A percentile compares a stretch with the other conserved stretches of the same genome.
phyloP scores from a whole-genome alignment of 345 rosid species.

The Boechera retrofracta region DNA sequence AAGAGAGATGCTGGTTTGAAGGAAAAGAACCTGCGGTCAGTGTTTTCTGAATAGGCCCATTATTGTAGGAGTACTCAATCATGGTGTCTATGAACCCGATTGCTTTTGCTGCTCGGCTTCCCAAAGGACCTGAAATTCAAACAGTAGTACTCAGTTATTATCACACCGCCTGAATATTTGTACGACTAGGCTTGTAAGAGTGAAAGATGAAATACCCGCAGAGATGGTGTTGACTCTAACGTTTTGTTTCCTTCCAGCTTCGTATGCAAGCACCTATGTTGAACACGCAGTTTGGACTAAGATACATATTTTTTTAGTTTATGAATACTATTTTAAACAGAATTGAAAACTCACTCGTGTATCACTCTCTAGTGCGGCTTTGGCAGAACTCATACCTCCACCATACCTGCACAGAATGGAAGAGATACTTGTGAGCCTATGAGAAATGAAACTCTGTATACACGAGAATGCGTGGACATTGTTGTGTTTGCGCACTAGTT shows the following conservation, averaged over 20 bases:
- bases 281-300: conserved; percentile 9
- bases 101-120: conserved; percentile 91
- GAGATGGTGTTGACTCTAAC: conserved; percentile 90
- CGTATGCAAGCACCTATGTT: conserved; percentile 80
- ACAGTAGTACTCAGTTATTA: not conserved
- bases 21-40: conserved; percentile 70
- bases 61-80: conserved; percentile 82
- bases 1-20: not conserved
- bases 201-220: conserved; percentile 57
- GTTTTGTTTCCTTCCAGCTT: conserved; percentile 85
- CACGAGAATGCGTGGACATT: not conserved
- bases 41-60: conserved; percentile 90
- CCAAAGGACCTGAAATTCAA: conserved; percentile 64
- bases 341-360: conserved; percentile 58
- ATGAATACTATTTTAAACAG: not conserved
- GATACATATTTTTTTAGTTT: not conserved
- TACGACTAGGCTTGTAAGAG: not conserved
- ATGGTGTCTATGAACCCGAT: conserved; percentile 84
- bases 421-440: conserved; percentile 9
- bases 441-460: conserved; percentile 2
- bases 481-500: not conserved
- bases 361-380: conserved; percentile 96
- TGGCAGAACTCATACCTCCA: conserved; percentile 99
- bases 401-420: conserved; percentile 67
- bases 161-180: not conserved